A percentile compares a stretch with the other conserved stretches of the same genome.
phyloP scores from a whole-genome alignment of 1,284 basidiomycete genomes.

The Thecaphora frezii region DNA sequence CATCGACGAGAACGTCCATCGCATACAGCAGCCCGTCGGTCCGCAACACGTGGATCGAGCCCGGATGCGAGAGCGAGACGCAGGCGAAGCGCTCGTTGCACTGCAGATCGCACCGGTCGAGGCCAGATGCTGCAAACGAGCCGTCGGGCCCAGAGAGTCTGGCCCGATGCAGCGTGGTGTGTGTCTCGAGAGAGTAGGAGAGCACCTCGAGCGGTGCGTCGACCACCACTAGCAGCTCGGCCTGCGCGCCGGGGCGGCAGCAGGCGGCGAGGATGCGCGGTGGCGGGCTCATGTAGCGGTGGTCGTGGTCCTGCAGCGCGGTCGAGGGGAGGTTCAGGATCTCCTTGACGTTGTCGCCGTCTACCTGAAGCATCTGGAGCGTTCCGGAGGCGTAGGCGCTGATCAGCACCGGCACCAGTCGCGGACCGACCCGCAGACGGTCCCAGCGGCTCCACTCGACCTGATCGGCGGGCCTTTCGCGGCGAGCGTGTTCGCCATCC shows the following conservation, averaged over 20 bases:
- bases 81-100: conserved; percentile 13
- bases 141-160: not conserved
- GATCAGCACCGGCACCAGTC: conserved; percentile 18
- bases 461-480: not conserved
- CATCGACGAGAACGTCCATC: conserved; percentile 9
- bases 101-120: conserved; percentile 7
- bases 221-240: conserved; percentile 16
- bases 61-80: conserved; percentile 19
- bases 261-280: conserved; percentile 8
- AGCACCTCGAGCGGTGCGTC: not conserved
- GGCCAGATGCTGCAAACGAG: not conserved
- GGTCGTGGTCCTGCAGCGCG: not conserved
- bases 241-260: conserved; percentile 7
- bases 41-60: conserved; percentile 24
- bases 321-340: conserved; percentile 13
- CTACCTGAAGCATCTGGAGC: conserved; percentile 22
- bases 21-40: conserved; percentile 19
- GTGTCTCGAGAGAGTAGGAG: conserved; percentile 21
- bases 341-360: conserved; percentile 26
- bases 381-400: conserved; percentile 21
- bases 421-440: conserved; percentile 6
- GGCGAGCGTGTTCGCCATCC: conserved; percentile 4
- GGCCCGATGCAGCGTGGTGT: conserved; percentile 6
- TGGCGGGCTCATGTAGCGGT: not conserved
- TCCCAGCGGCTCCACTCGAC: conserved; percentile 36